Conservation (phyloP, 2,329 filamentous ascomycete genomes). For the Trichophyton simii region DNA sequence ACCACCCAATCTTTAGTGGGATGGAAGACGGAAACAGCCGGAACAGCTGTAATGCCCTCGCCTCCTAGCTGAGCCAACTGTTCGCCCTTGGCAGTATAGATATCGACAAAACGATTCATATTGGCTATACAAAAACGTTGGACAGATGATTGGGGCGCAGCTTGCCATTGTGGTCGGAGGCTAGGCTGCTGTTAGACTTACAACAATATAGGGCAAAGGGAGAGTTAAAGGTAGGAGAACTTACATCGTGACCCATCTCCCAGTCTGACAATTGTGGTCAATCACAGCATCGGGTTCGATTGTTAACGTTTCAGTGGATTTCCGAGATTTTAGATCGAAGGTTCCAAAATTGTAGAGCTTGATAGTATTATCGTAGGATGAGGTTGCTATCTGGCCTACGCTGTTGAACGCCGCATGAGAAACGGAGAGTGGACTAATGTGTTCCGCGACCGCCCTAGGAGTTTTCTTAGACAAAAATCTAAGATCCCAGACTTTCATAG, state of each 20-base stretch:
- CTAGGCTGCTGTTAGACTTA: conserved; percentile 25
- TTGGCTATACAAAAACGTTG: conserved; percentile 89
- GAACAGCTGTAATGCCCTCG: conserved; percentile 85
- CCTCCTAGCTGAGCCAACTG: conserved; percentile 82
- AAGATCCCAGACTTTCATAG: conserved; percentile 83
- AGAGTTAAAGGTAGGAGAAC: conserved; percentile 15
- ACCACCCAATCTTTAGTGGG: conserved; percentile 81
- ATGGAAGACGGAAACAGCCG: conserved; percentile 84
- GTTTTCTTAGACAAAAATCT: conserved; percentile 55
- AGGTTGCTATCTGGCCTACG: conserved; percentile 75
- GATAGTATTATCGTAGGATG: conserved; percentile 87
- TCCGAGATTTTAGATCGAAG: conserved; percentile 47
- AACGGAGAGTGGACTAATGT: conserved; percentile 70
- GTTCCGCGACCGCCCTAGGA: conserved; percentile 65
- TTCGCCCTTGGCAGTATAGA: conserved; percentile 69
- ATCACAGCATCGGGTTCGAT: conserved; percentile 60
- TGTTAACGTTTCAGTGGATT: conserved; percentile 45
- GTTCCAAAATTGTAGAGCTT: conserved; percentile 72
- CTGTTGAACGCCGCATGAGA: conserved; percentile 86
- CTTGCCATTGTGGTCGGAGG: conserved; percentile 80
- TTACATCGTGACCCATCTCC: conserved; percentile 77
- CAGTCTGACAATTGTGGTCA: conserved; percentile 89
- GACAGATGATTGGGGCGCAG: conserved; percentile 60
- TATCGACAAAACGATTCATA: conserved; percentile 94
- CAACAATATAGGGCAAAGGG: background rate